Evolutionary conservation across 176 grass and related monocot species (phyloP).

Genomic region (Ampelocalamus luodianensis): DNA sequence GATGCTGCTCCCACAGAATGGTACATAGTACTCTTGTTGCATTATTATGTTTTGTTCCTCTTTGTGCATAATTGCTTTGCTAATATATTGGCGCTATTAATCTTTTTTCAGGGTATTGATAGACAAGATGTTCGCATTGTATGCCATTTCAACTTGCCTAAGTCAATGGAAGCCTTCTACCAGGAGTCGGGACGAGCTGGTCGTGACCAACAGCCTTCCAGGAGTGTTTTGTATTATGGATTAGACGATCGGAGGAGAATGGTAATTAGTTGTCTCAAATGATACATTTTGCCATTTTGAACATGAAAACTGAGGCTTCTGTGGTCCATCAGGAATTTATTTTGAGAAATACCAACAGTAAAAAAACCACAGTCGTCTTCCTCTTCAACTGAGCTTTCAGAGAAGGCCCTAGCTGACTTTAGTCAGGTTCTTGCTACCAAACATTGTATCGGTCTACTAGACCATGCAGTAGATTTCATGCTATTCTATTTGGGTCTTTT

Average conservation of each 20-base stretch:
- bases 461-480: slow-evolving; percentile 9
- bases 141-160: slow-evolving; percentile 92
- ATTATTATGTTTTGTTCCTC: not conserved
- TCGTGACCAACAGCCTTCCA: slow-evolving; percentile 78
- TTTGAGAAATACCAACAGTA: slow-evolving; percentile 70
- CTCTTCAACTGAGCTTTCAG: slow-evolving; percentile 57
- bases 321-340: slow-evolving; percentile 78
- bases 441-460: slow-evolving; percentile 17
- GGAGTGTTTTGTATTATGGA: slow-evolving; percentile 90
- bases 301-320: slow-evolving; percentile 36
- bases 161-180: slow-evolving; percentile 97
- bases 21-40: slow-evolving; percentile 49
- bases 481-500: slow-evolving; percentile 29
- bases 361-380: slow-evolving; percentile 62
- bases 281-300: slow-evolving; percentile 13
- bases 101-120: slow-evolving; percentile 85
- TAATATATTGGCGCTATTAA: slow-evolving; percentile 37
- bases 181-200: slow-evolving; percentile 94
- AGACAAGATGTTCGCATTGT: slow-evolving; percentile 95
- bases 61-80: slow-evolving; percentile 37
- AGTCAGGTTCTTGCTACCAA: slow-evolving; percentile 67
- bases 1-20: slow-evolving; percentile 65
- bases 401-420: slow-evolving; percentile 78
- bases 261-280: slow-evolving; percentile 55
- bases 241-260: slow-evolving; percentile 82